Evolutionary conservation across 108 stramenopile species (phyloP).

Genomic region (Skeletonema tropicum): DNA sequence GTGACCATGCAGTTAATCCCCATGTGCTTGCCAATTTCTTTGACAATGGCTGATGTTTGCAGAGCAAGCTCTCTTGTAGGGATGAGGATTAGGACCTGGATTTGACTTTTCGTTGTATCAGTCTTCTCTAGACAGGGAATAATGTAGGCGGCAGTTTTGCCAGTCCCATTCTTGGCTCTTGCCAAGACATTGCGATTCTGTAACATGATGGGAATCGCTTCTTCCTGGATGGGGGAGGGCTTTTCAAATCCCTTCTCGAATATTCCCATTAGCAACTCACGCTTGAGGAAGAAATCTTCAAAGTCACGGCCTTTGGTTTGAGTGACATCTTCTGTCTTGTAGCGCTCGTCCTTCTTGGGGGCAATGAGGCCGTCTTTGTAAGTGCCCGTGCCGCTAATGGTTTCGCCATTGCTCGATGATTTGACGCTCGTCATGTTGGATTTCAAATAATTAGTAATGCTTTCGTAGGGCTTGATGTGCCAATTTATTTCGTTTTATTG

Average conservation of each 20-base stretch:
- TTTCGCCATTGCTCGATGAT: conserved; percentile 32
- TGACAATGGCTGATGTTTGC: conserved; percentile 98
- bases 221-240: conserved; percentile 98
- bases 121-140: conserved; percentile 99
- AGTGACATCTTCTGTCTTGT: conserved; percentile 96
- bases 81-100: conserved; percentile 95
- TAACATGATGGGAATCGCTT: conserved; percentile 97
- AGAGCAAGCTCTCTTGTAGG: conserved; percentile 98
- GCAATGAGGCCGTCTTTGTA: conserved; percentile 84
- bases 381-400: conserved; percentile 74
- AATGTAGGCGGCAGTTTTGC: conserved; percentile 99
- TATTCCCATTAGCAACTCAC: conserved; percentile 98
- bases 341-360: conserved; percentile 85
- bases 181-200: conserved; percentile 97
- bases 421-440: conserved; percentile 38
- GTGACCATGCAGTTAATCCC: conserved; percentile 97
- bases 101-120: conserved; percentile 82
- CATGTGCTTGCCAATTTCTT: conserved; percentile 99
- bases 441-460: neutral
- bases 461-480: conserved; percentile 1
- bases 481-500: neutral
- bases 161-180: conserved; percentile 97
- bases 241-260: conserved; percentile 99
- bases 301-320: conserved; percentile 97
- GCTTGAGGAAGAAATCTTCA: conserved; percentile 97